Evolutionary conservation across 2,329 filamentous ascomycete genomes (phyloP), one percentile per base, ranked within the genome.

Genomic region (Lachnellula cervina): DNA sequence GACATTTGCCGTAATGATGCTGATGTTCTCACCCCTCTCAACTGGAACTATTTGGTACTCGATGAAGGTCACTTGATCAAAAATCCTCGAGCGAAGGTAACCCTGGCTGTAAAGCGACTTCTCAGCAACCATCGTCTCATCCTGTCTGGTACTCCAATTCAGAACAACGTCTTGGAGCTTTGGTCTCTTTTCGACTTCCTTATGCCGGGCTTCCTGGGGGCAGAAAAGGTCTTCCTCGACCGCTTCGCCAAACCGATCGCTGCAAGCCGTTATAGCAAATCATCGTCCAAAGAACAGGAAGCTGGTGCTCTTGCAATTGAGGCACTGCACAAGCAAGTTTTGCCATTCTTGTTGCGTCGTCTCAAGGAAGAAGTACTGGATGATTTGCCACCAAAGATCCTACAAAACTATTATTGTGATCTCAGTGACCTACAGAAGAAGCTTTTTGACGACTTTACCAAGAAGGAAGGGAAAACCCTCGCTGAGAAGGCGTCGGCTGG

Each of bases 321-420:
- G 72, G 94, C 94, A n/a, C 78, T 99, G 21, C 94, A 99, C 75
- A 99, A 99, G 71, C 94, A 99, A 70, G 95, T 99, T 1, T 77
- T 99, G 35, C 94, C 94, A 1, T 99, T 99, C 85, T 78, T 99
- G 59, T 82, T 99, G 40, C 90, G 94, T 58, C 92, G 94, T 66
- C 81, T 99, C 64, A 99, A 99, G 74, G 94, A 99, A 74, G 94
- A 99, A 71, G 94, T 99, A 17, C 79, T 99, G 57, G 89, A 99
- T 64, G 94, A 99, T 67, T 78, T 99, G 8, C 94, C 94, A 2
- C 94, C 94, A 7, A 99, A 99, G 83, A 99, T 99, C 66, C 77
- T 99, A 51, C 94, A 99, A 71, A 99, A 99, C 72, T 99, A 99
- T 76, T 99, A 99, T 75, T 99, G 94, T 72, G 94, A 99, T 68